Conservation (phyloP, 768 basidiomycete species). For the Phaeolepiota aurea region DNA sequence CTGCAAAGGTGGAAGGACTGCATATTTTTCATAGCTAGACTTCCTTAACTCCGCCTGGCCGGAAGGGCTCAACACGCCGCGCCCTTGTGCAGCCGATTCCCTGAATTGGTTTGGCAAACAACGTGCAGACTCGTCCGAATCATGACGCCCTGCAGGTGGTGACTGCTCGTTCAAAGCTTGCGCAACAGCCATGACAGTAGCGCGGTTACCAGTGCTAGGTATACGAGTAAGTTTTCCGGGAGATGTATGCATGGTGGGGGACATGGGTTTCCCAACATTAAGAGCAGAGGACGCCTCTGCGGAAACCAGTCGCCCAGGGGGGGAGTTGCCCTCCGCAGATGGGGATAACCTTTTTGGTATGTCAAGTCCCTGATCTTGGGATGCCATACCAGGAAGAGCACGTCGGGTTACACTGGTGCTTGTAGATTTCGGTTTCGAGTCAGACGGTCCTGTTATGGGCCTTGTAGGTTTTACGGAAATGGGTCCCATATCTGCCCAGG, state of each 20-base stretch:
- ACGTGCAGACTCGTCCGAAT: neutral
- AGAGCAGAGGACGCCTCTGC: neutral
- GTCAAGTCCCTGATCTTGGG: neutral
- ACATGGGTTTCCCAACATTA: neutral
- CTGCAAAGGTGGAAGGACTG: slow-evolving; percentile 53
- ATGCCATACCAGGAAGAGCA: slow-evolving; percentile 34
- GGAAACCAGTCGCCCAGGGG: too few relatives aligned
- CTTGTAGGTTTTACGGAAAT: slow-evolving; percentile 18
- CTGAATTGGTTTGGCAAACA: neutral
- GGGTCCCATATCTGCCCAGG: slow-evolving; percentile 21
- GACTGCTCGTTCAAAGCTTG: slow-evolving; percentile 39
- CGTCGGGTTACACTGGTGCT: slow-evolving; percentile 13
- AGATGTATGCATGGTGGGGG: slow-evolving; percentile 12
- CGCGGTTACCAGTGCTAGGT: slow-evolving; percentile 60
- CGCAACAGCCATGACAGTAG: slow-evolving; percentile 74
- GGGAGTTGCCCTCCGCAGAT: neutral
- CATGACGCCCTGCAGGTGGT: too few relatives aligned
- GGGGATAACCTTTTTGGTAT: neutral
- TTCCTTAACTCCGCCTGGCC: slow-evolving; percentile 39
- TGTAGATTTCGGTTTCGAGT: neutral
- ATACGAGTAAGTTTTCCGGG: slow-evolving; percentile 45
- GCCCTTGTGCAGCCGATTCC: neutral
- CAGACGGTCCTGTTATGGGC: too few relatives aligned
- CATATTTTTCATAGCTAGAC: slow-evolving; percentile 63
- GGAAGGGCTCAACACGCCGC: neutral